These are phyloP conservation scores for Rhynchospora tenuis DNA, from an alignment of 176 grass and related monocot genomes.

Conservation along the genomic window DNA sequence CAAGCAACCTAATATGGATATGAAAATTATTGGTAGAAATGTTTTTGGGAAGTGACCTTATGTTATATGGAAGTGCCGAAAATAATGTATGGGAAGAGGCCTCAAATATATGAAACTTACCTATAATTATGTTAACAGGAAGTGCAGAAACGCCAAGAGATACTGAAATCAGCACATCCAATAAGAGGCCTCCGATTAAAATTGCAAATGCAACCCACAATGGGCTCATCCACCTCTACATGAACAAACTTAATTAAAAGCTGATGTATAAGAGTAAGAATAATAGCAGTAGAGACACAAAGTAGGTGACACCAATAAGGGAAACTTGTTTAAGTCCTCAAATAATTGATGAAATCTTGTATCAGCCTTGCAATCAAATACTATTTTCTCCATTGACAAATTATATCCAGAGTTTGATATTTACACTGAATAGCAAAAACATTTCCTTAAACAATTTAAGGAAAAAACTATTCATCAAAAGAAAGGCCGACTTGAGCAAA, in stretches of 20 bases:
- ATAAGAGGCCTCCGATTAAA: conserved; percentile 89
- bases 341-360: conserved; percentile 15
- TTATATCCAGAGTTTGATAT: neutral
- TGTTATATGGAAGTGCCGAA: conserved; percentile 17
- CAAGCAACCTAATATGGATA: conserved; percentile 2
- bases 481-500: neutral
- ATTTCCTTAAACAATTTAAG: neutral
- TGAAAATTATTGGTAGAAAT: neutral
- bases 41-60: conserved; percentile 16
- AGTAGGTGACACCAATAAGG: conserved; percentile 10
- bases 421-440: neutral
- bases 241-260: conserved; percentile 28
- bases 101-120: conserved; percentile 41
- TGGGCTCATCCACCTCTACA: conserved; percentile 87
- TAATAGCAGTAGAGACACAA: neutral
- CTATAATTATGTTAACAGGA: conserved; percentile 96
- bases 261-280: conserved; percentile 27
- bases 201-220: conserved; percentile 99
- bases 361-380: conserved; percentile 28
- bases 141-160: conserved; percentile 94
- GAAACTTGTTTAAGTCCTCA: conserved; percentile 22
- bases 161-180: conserved; percentile 98
- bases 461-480: neutral
- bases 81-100: conserved; percentile 5
- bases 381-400: conserved; percentile 15